These are phyloP conservation scores for Geotrichum australiense DNA, from an alignment of 1,139 yeast genomes.

Conservation along the genomic window DNA sequence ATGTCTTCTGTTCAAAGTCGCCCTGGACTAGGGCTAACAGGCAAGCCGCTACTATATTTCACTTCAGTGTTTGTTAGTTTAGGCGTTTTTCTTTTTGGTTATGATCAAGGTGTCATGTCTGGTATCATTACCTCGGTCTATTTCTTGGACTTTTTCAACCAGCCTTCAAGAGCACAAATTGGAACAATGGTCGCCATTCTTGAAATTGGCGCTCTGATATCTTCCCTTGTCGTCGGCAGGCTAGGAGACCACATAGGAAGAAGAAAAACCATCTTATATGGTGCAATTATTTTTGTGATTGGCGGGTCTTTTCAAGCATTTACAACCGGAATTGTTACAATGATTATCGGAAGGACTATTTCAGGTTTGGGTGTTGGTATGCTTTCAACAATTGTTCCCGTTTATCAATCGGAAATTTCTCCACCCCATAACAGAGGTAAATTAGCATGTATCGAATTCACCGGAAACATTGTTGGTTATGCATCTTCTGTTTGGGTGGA, in stretches of 20 bases:
- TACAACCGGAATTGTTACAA: slow-evolving; percentile 42
- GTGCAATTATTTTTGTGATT: slow-evolving; percentile 68
- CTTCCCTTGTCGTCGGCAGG: slow-evolving; percentile 69
- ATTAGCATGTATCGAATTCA: slow-evolving; percentile 85
- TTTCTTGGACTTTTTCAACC: slow-evolving; percentile 64
- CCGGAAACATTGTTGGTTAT: slow-evolving; percentile 86
- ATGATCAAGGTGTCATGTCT: slow-evolving; percentile 88
- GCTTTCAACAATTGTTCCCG: slow-evolving; percentile 90
- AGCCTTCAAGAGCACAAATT: slow-evolving; percentile 61
- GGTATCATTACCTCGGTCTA: slow-evolving; percentile 64
- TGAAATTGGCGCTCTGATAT: slow-evolving; percentile 76
- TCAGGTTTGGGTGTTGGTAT: slow-evolving; percentile 88
- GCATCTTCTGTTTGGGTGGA: slow-evolving; percentile 88
- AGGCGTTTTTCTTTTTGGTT: slow-evolving; percentile 81
- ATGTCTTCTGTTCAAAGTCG: too few species aligned
- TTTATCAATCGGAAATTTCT: slow-evolving; percentile 85
- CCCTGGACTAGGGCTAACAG: slow-evolving; percentile 26
- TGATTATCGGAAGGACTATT: slow-evolving; percentile 69
- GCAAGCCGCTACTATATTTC: slow-evolving; percentile 46
- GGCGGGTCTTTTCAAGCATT: slow-evolving; percentile 76
- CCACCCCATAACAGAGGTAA: slow-evolving; percentile 87
- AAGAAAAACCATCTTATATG: slow-evolving; percentile 70
- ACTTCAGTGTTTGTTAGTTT: slow-evolving; percentile 76
- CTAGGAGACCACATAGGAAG: slow-evolving; percentile 79
- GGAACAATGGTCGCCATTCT: slow-evolving; percentile 82